Percentiles rank a stretch among this genome's conserved stretches.
phyloP scores from a whole-genome alignment of 2,329 filamentous ascomycete species.

The Neofusicoccum sp. region DNA sequence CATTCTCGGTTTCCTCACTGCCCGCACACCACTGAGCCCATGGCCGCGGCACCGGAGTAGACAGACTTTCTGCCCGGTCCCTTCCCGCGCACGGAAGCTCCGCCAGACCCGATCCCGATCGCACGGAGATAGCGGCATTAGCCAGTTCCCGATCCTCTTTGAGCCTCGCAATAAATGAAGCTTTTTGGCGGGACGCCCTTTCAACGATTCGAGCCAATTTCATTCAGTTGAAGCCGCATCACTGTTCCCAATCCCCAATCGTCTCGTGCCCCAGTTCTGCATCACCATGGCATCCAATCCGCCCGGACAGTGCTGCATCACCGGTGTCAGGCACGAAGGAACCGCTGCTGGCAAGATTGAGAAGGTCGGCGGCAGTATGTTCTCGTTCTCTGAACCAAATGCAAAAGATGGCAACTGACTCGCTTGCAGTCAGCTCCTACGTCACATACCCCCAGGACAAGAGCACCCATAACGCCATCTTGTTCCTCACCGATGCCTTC shows the following conservation, averaged over 20 bases:
- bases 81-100: too few relatives aligned
- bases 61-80: too few relatives aligned
- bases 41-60: too few relatives aligned
- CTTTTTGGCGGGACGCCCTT: too few relatives aligned
- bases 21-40: too few relatives aligned
- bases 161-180: too few relatives aligned
- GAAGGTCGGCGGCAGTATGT: conserved; percentile 46
- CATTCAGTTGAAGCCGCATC: not conserved
- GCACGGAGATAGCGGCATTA: too few relatives aligned
- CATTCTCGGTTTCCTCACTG: too few relatives aligned
- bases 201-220: too few relatives aligned
- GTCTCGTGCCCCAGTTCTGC: not conserved
- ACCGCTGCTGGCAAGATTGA: conserved; percentile 47
- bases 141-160: too few relatives aligned
- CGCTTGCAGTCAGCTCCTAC: conserved; percentile 52
- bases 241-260: not conserved
- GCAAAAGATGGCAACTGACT: not conserved
- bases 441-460: conserved; percentile 53
- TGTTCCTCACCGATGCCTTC: conserved; percentile 59
- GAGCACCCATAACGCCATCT: conserved; percentile 53
- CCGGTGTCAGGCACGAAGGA: conserved; percentile 54
- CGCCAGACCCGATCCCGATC: too few relatives aligned
- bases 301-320: conserved; percentile 46
- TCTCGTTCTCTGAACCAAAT: not conserved
- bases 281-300: conserved; percentile 52